A percentile compares a stretch with the other conserved stretches of the same genome.
phyloP scores from a whole-genome alignment of 306 rosid species.

The Sphenostylis stenocarpa region DNA sequence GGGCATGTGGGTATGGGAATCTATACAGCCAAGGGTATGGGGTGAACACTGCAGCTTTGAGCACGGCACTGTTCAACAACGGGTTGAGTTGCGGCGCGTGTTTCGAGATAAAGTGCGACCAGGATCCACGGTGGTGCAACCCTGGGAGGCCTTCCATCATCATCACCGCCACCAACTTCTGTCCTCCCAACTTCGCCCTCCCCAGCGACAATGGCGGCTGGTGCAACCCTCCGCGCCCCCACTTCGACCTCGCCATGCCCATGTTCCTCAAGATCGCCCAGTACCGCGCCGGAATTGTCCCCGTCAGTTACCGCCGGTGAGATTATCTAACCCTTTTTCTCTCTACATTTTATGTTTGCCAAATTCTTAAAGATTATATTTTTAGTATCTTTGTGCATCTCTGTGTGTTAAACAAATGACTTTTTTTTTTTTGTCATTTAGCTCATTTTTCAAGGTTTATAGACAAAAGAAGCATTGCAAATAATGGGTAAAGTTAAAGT shows the following conservation, averaged over 20 bases:
- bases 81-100: conserved; percentile 47
- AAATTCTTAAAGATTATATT: too few species aligned
- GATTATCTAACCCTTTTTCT: background rate
- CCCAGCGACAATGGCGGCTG: conserved; percentile 87
- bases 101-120: conserved; percentile 52
- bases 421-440: too few species aligned
- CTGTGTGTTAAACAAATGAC: too few species aligned
- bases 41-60: conserved; percentile 72
- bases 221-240: conserved; percentile 86
- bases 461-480: too few species aligned
- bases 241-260: conserved; percentile 93
- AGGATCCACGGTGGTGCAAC: conserved; percentile 73
- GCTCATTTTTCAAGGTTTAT: too few species aligned
- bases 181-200: conserved; percentile 75
- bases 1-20: conserved; percentile 86
- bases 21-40: conserved; percentile 92
- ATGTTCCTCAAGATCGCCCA: conserved; percentile 80
- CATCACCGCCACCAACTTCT: conserved; percentile 77
- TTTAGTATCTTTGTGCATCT: too few species aligned
- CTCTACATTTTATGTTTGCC: too few species aligned
- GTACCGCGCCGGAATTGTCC: conserved; percentile 89
- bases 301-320: conserved; percentile 83
- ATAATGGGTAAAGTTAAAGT: too few species aligned
- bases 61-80: conserved; percentile 51
- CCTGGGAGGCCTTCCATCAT: conserved; percentile 71